phyloP scores from a whole-genome alignment of 192 early-diverging fungal species.

The Bifiguratus adelaidae region DNA sequence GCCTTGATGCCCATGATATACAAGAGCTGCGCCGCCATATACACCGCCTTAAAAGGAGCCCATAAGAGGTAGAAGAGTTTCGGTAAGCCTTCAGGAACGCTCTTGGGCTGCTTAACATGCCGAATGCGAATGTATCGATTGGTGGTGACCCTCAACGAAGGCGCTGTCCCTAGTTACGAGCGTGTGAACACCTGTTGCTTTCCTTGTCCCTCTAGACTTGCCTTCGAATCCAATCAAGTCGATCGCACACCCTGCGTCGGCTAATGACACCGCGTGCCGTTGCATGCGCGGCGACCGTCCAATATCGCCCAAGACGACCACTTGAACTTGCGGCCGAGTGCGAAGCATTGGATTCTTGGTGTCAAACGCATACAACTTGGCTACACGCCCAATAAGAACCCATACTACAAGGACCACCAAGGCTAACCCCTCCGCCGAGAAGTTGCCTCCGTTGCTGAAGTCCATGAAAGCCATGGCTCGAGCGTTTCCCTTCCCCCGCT shows the following conservation, averaged over 20 bases:
- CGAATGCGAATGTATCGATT: conserved; percentile 38
- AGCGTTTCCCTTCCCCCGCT: too few species aligned
- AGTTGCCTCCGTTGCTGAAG: conserved; percentile 9
- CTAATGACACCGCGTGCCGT: conserved; percentile 77
- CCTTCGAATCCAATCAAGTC: conserved; percentile 78
- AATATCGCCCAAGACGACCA: conserved; percentile 76
- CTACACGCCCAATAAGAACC: conserved; percentile 7
- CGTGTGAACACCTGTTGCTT: not conserved
- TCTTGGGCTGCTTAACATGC: conserved; percentile 30
- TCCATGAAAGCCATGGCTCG: too few species aligned
- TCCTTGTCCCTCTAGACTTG: conserved; percentile 8
- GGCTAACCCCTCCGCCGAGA: conserved; percentile 6
- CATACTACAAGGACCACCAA: conserved; percentile 7
- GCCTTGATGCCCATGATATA: conserved; percentile 45
- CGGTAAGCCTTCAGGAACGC: conserved; percentile 41
- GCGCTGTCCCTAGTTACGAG: conserved; percentile 8
- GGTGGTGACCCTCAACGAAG: conserved; percentile 10
- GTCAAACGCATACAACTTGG: conserved; percentile 8
- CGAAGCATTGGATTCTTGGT: conserved; percentile 5
- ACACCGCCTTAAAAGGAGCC: conserved; percentile 56
- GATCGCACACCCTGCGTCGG: conserved; percentile 53
- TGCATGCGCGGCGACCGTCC: conserved; percentile 87
- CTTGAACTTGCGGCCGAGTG: conserved; percentile 14
- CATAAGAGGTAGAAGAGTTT: conserved; percentile 49
- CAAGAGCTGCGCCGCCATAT: conserved; percentile 49